phyloP scores from a whole-genome alignment of 2,329 filamentous ascomycete species.

The Catunica adiposa region DNA sequence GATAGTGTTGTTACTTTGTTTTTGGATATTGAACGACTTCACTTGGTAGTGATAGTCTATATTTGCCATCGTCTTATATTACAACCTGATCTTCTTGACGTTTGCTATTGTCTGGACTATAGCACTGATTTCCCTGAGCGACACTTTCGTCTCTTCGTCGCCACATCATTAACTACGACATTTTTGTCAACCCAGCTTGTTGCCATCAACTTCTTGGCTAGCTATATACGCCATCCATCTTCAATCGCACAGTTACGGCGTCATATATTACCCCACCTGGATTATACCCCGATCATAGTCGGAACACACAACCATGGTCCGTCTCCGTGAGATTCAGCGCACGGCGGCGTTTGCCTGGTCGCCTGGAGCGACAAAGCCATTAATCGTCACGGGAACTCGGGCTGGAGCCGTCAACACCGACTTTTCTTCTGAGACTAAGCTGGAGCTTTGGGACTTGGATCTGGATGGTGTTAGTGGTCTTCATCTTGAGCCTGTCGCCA shows the following conservation, averaged over 20 bases:
- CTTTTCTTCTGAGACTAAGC: conserved; percentile 91
- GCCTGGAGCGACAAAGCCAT: conserved; percentile 57
- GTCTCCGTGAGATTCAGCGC: conserved; percentile 86
- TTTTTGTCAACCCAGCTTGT: neutral
- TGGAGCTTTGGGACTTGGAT: conserved; percentile 90
- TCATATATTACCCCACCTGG: neutral
- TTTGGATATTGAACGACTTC: neutral
- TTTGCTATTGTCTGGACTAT: conserved; percentile 12
- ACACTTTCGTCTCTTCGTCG: neutral
- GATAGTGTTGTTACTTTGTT: neutral
- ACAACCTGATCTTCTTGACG: neutral
- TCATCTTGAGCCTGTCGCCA: conserved; percentile 73
- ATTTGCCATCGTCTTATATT: neutral
- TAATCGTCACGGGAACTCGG: conserved; percentile 84
- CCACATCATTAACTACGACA: no score
- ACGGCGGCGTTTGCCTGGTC: conserved; percentile 98
- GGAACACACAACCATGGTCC: conserved; percentile 53
- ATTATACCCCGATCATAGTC: neutral
- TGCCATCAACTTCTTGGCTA: neutral
- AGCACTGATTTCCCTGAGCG: conserved; percentile 1
- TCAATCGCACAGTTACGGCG: neutral
- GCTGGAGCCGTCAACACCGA: conserved; percentile 91
- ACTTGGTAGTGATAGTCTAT: conserved; percentile 22
- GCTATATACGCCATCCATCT: neutral
- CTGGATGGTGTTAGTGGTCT: conserved; percentile 62